phyloP scores from a whole-genome alignment of 495 filamentous ascomycete genomes.

The Penicillium desertorum region DNA sequence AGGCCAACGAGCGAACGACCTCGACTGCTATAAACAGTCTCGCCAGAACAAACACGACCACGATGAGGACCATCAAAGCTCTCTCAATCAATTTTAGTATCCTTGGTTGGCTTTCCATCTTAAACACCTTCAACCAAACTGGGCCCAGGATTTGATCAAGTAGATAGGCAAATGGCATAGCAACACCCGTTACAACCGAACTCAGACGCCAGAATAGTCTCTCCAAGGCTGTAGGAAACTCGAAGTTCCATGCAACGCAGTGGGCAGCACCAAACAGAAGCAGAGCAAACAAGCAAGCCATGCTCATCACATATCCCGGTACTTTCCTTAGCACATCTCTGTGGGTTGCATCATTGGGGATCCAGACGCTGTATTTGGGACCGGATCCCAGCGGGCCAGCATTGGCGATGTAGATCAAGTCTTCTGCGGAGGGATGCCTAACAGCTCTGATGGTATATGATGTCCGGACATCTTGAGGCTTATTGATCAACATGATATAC shows the following conservation, averaged over 20 bases:
- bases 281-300: neutral
- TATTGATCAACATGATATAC: neutral
- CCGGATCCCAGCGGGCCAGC: neutral
- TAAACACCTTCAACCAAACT: neutral
- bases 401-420: neutral
- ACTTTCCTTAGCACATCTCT: neutral
- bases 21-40: conserved; percentile 3
- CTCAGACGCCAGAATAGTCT: conserved; percentile 2
- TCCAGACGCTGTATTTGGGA: neutral
- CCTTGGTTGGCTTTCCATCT: neutral
- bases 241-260: conserved; percentile 7
- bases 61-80: neutral
- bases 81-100: neutral
- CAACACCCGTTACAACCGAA: neutral
- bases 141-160: neutral
- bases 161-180: neutral
- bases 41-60: neutral
- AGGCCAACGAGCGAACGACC: conserved; percentile 5
- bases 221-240: conserved; percentile 1
- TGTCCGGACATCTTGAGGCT: conserved; percentile 1
- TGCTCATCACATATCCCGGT: neutral
- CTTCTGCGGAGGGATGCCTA: neutral
- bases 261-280: conserved; percentile 1
- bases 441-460: conserved; percentile 1
- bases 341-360: neutral